Base-by-base conservation (phyloP, 2,329 filamentous ascomycete genomes). In the Aspergillus sp. region DNA sequence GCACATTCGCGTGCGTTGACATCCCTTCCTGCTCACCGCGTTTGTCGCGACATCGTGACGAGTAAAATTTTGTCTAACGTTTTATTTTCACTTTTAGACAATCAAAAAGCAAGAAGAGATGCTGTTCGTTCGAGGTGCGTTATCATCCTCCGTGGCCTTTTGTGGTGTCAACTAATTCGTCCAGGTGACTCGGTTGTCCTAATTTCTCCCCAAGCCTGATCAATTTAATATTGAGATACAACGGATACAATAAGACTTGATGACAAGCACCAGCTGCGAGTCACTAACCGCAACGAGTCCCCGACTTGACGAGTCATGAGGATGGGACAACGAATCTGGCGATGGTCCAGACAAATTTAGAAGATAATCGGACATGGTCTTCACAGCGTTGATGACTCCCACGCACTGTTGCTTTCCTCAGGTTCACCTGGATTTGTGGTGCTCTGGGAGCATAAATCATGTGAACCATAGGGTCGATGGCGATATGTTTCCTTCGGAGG, bases 31-130 rank as follows among this genome's bases (percentile, higher is more conserved):
- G 30, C 13, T n/a, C 39, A 8, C 22, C 22, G 20, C n/a, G 30
- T n/a, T n/a, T 30, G 12, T 33, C 33, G 27, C 46, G 9, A 33
- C 2, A 20, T 9, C 8, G 19, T 24, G 33, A 30, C 4, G 33
- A 13, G 34, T 54, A 51, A 20, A 11, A 11, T 42, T 42, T 19
- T 30, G 27, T 30, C 9, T 49, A 46, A 56, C 24, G 3, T 37
- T 39, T 17, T 47, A 51, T 12, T 47, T 37, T 61, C 9, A 24
- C 51, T 49, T 52, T 12, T 62, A 96, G 90, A 96, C 93, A 13
- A 86, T 95, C 62, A 96, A 93, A 79, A 96, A 96, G 78, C 96
- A 97, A 76, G 96, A 92, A 44, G 95, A 98, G 74, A 99, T 99
- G 95, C 80, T 99, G 19, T 99, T 99, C 74, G 93, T 99, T 58